These are phyloP conservation scores for Plasmodium cynomolgi DNA, from an alignment of 169 alveolate species.

Conservation along the genomic window DNA sequence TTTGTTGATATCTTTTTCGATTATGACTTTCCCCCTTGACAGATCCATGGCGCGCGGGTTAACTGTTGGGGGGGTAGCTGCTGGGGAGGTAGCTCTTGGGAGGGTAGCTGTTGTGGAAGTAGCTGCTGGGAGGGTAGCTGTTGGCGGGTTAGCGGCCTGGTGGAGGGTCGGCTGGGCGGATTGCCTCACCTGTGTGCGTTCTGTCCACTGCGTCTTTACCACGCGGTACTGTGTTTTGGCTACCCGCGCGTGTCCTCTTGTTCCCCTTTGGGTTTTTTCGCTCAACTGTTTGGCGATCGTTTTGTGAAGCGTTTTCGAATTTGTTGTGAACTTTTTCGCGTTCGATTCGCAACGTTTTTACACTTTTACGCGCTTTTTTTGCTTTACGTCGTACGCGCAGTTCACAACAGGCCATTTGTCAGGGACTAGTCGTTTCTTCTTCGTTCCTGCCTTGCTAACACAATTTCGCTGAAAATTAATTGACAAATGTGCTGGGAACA, in stretches of 20 bases:
- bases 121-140: background rate
- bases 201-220: background rate
- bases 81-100: background rate
- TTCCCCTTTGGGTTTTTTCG: background rate
- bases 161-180: background rate
- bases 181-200: background rate
- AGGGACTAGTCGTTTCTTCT: background rate
- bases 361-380: background rate
- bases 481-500: background rate
- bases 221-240: background rate
- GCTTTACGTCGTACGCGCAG: background rate
- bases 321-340: background rate
- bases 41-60: constrained; percentile 22
- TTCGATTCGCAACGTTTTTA: background rate
- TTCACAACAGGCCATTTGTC: background rate
- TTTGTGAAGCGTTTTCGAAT: background rate
- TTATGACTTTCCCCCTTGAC: constrained; percentile 58
- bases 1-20: constrained; percentile 66
- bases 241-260: background rate
- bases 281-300: background rate
- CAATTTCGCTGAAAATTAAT: background rate
- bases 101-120: too few species aligned
- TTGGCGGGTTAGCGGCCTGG: background rate
- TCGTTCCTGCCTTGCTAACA: background rate
- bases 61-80: background rate